Evolutionary conservation across 2,329 filamentous ascomycete genomes (phyloP), one percentile per base, ranked within the genome.

Genomic region (Sordariomycetes sp.): DNA sequence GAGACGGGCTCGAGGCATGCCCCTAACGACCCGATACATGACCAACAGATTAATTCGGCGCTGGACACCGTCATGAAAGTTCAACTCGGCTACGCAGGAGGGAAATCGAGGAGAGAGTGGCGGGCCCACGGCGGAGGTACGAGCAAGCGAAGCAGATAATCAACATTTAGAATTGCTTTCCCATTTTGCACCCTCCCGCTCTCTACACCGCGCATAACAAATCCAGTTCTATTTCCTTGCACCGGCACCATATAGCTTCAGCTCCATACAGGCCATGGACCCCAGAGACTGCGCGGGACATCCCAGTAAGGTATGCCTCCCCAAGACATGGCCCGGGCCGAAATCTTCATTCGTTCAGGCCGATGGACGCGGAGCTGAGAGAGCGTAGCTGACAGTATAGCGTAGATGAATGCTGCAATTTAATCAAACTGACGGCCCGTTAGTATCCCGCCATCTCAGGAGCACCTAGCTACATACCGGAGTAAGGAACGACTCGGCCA

Each of bases 401-500:
- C 28, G 28, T 32, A 32, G 28, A 32, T 32, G 28, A 32, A 32
- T 32, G 4, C 28, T 32, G 28, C 28, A 32, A 22, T 24, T 50
- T 50, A 50, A 24, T 50, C 46, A 24, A 50, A 50, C 46, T 50
- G 20, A 24, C 10, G 5, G 7, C n/a, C 4, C 20, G 20, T 50
- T 50, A 50, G 22, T 50, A 50, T 50, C 22, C 20, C 3, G 8
- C n/a, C n/a, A 24, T 22, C 12, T 14, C 5, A 24, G n/a, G 2
- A 24, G 46, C 8, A 20, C n/a, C 2, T 12, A 22, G 22, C 12
- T 14, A 69, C 77, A 70, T 79, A 94, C 89, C 61, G 93, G 94
- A 70, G 93, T 97, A 74, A 99, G 76, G 81, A 99, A 99, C 60
- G 94, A 97, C 75, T 99, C 94, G 54, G 94, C 94, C 56, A 99